These are phyloP conservation scores for Rhodosporidiobolus odoratus DNA, from an alignment of 768 basidiomycete genomes.

Conservation along the genomic window DNA sequence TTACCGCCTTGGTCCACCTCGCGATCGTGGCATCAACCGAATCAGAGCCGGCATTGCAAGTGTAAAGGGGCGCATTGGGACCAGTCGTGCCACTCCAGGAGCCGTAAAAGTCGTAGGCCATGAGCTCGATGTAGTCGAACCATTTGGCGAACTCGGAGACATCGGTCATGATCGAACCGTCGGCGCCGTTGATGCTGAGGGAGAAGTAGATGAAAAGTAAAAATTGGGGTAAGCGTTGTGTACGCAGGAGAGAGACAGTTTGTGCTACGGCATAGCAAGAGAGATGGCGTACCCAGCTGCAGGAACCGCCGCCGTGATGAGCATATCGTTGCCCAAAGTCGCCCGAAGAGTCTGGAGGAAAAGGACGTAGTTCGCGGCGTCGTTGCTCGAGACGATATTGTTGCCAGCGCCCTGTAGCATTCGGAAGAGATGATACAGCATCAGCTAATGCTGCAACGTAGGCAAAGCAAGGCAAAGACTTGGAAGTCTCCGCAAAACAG, in stretches of 20 bases:
- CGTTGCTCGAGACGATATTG: constrained; percentile 43
- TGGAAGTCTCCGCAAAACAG: neutral
- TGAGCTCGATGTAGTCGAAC: constrained; percentile 25
- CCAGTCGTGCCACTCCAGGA: constrained; percentile 18
- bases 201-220: neutral
- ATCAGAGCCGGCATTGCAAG: constrained; percentile 13
- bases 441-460: too few relatives aligned
- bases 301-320: constrained; percentile 14
- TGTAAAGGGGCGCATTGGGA: constrained; percentile 22
- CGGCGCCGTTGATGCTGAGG: constrained; percentile 12
- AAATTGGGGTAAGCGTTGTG: too few relatives aligned
- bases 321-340: constrained; percentile 23
- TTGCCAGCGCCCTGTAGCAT: constrained; percentile 42
- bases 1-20: constrained; percentile 1
- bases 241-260: too few relatives aligned
- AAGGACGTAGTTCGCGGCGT: constrained; percentile 44
- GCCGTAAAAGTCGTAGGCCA: constrained; percentile 31
- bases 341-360: constrained; percentile 41
- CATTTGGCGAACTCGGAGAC: neutral
- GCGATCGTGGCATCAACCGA: constrained; percentile 1
- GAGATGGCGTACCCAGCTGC: constrained; percentile 14
- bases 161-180: constrained; percentile 8
- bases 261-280: neutral
- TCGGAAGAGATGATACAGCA: neutral
- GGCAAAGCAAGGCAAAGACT: too few relatives aligned